phyloP scores from a whole-genome alignment of 2,329 filamentous ascomycete genomes.

The Xylaria sp. region DNA sequence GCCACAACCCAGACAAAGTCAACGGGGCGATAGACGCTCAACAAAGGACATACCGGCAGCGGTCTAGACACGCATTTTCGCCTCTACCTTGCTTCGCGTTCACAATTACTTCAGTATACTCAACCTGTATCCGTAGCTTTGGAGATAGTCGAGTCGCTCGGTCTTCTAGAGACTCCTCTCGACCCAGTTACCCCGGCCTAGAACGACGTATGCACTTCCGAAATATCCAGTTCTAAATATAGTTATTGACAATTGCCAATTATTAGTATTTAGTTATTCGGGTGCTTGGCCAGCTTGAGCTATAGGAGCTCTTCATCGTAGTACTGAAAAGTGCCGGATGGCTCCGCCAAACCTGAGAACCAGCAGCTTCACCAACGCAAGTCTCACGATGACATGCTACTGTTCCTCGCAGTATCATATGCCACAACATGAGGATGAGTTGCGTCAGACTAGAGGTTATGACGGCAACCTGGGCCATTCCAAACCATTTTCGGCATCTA shows the following conservation, averaged over 20 bases:
- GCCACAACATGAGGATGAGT: constrained; percentile 14
- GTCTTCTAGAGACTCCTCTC: constrained; percentile 16
- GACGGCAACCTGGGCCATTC: constrained; percentile 1
- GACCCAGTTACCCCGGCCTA: constrained; percentile 1
- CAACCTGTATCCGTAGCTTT: neutral
- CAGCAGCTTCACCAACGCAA: neutral
- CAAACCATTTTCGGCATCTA: constrained; percentile 11
- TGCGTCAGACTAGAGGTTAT: constrained; percentile 13
- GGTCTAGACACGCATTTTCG: neutral
- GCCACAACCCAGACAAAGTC: neutral
- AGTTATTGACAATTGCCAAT: neutral
- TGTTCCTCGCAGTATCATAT: constrained; percentile 15
- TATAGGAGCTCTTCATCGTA: neutral
- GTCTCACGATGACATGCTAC: constrained; percentile 3
- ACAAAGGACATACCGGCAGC: neutral
- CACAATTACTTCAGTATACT: neutral
- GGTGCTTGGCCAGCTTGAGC: neutral
- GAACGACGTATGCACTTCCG: neutral
- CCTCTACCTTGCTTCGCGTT: neutral
- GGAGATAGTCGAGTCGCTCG: neutral
- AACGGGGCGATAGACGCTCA: neutral
- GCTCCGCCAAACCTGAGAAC: neutral
- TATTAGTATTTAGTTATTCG: neutral
- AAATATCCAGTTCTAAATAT: constrained; percentile 10
- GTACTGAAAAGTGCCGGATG: neutral